Conservation (phyloP, 306 rosid genomes). For the Benincasa hispida region DNA sequence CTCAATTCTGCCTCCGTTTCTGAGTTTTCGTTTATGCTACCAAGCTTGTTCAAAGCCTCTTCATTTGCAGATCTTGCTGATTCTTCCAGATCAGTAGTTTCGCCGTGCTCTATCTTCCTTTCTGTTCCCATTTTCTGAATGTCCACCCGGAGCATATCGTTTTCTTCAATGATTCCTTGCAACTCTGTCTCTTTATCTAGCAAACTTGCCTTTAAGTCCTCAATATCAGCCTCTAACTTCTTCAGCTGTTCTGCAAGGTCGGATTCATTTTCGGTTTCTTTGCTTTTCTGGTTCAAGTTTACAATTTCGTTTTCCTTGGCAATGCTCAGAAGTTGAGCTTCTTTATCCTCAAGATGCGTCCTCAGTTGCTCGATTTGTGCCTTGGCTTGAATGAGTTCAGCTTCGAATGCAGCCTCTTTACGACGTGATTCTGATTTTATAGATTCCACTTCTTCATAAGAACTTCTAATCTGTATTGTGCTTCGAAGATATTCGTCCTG, state of each 20-base stretch:
- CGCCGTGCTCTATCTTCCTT: slow-evolving; percentile 21
- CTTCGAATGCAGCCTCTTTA: slow-evolving; percentile 37
- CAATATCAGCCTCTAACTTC: slow-evolving; percentile 33
- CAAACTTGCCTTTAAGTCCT: slow-evolving; percentile 43
- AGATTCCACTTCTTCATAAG: slow-evolving; percentile 50
- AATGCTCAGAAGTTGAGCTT: slow-evolving; percentile 30
- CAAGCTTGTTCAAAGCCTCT: slow-evolving; percentile 8
- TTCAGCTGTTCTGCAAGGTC: slow-evolving; percentile 27
- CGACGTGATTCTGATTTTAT: slow-evolving; percentile 39
- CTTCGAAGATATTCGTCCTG: slow-evolving; percentile 78
- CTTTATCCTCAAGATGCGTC: slow-evolving; percentile 40
- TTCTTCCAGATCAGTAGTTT: slow-evolving; percentile 24
- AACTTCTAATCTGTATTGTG: slow-evolving; percentile 65
- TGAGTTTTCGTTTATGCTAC: slow-evolving; percentile 21
- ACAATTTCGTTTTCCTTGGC: slow-evolving; percentile 30
- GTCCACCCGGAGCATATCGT: slow-evolving; percentile 40
- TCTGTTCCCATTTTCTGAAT: slow-evolving; percentile 29
- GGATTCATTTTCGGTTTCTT: slow-evolving; percentile 22
- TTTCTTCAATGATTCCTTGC: slow-evolving; percentile 49
- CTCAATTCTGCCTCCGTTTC: slow-evolving; percentile 77
- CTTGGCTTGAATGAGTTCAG: slow-evolving; percentile 39
- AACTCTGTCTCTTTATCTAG: slow-evolving; percentile 47
- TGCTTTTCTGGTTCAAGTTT: slow-evolving; percentile 15
- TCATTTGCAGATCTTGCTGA: neutral
- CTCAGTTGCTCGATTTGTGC: slow-evolving; percentile 49